Percentiles rank a stretch among this genome's conserved stretches.
Evolutionary conservation across 345 rosid genomes (phyloP).

Genomic region (Citrus mangshanensis): DNA sequence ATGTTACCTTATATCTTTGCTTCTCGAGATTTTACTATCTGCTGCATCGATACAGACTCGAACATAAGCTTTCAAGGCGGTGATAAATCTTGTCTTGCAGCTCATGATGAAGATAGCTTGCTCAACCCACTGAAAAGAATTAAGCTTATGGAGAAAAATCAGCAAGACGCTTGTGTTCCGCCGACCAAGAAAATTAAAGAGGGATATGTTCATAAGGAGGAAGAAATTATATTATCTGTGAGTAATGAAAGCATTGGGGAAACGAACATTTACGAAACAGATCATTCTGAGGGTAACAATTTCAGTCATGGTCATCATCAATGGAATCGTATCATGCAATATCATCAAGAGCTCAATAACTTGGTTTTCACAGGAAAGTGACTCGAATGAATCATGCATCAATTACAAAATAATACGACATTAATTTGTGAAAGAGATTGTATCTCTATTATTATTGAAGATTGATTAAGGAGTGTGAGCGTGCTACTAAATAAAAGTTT

Average conservation of each 20-base stretch:
- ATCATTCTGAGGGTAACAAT: constrained; percentile 18
- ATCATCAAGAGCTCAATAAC: constrained; percentile 21
- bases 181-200: constrained; percentile 20
- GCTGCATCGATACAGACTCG: constrained; percentile 14
- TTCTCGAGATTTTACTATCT: constrained; percentile 24
- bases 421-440: too few species aligned
- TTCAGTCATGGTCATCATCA: constrained; percentile 8
- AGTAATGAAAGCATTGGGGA: constrained; percentile 8
- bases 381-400: background rate
- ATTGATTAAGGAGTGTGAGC: too few species aligned
- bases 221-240: constrained; percentile 1
- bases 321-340: constrained; percentile 23
- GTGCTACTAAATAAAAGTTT: too few species aligned
- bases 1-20: constrained; percentile 40
- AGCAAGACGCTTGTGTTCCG: constrained; percentile 1
- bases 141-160: constrained; percentile 12
- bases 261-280: constrained; percentile 10
- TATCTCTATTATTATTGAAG: too few species aligned
- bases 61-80: constrained; percentile 27
- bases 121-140: constrained; percentile 25
- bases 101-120: constrained; percentile 10
- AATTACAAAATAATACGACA: too few species aligned
- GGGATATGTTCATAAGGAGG: constrained; percentile 10
- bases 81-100: constrained; percentile 13
- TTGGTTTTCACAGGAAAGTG: constrained; percentile 17